phyloP scores from a whole-genome alignment of 1,139 yeast species.

The Pneumocystis sp. region DNA sequence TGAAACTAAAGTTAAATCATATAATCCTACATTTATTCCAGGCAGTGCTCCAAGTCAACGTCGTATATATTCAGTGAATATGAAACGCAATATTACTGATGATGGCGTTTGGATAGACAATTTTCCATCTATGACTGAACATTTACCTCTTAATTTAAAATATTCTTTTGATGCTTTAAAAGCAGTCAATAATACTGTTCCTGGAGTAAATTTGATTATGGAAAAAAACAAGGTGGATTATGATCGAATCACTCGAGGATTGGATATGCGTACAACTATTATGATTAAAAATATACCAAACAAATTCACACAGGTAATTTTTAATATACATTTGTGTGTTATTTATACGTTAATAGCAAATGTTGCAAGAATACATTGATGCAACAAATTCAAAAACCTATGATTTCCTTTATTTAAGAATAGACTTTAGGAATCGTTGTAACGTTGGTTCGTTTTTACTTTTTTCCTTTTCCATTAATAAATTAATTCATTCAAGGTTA shows the following conservation, averaged over 20 bases:
- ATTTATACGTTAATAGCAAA: conserved; percentile 21
- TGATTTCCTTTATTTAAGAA: conserved; percentile 40
- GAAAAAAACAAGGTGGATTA: conserved; percentile 26
- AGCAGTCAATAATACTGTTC: background rate
- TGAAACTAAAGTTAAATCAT: background rate
- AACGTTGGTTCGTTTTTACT: conserved; percentile 19
- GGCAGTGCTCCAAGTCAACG: background rate
- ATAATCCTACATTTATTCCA: background rate
- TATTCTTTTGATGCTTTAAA: background rate
- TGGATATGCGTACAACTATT: conserved; percentile 33
- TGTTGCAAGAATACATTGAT: conserved; percentile 33
- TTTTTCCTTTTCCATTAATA: conserved; percentile 1
- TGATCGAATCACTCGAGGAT: conserved; percentile 26
- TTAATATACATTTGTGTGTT: background rate
- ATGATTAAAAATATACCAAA: conserved; percentile 41
- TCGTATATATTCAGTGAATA: background rate
- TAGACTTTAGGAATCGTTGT: conserved; percentile 37
- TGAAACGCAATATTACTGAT: conserved; percentile 1
- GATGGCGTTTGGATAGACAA: conserved; percentile 2
- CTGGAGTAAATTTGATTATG: conserved; percentile 18
- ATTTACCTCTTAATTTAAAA: background rate
- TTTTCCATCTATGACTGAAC: background rate
- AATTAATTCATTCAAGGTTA: conserved; percentile 28
- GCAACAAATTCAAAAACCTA: conserved; percentile 28
- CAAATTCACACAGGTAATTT: conserved; percentile 18